Base-by-base conservation (phyloP, 1,284 basidiomycete species). In the Rhodotorula sp. region DNA sequence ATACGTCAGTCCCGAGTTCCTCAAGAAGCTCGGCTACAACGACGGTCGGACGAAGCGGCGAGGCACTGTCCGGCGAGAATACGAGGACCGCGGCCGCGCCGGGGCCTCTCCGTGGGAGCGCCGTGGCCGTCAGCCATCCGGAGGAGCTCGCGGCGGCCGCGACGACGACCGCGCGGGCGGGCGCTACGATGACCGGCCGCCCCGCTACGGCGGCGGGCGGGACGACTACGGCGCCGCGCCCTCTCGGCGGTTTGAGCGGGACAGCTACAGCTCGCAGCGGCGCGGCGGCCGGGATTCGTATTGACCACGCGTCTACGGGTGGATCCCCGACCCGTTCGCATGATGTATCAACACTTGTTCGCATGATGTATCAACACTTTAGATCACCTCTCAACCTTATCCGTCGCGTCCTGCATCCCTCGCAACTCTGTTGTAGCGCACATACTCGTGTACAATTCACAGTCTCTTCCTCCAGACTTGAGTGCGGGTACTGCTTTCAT, bases 1-100 rank as follows among this genome's bases (percentile, higher is more conserved):
- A 0, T 83, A 84, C 77, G 79, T 88, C 28, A 85, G 84, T 1
- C 79, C 80, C 0, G 68, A 68, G 19, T 86, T 89, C 81, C 79
- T 89, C 62, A 69, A 70, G 26, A 83, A 82, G 77, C 68, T 84
- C 10, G 83, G 83, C 26, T 71, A 78, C 68, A 73, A 67, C 43
- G 74, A 76, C 48, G 72, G 72, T 4, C 50, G 69, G 19, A 66
- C 68, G 8, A 73, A 73, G 64, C 38, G 61, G 48, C 68, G 72
- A 23, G 43, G 28, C 31, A 62, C 49, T 21, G 48, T 15, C 6
- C 31, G 49, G 23, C 21, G 47, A 21, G 18, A 31, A 8, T 60
- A 19, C 31, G 56, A 48, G 10, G 45, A 47, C 45, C 31, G 49
- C 34, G 26, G 21, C 2, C 18, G n/a, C 43, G n/a, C 48, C 21